A percentile compares a stretch with the other conserved stretches of the same genome.
phyloP scores from a whole-genome alignment of 2,329 filamentous ascomycete genomes.

The Fusarium sp. region DNA sequence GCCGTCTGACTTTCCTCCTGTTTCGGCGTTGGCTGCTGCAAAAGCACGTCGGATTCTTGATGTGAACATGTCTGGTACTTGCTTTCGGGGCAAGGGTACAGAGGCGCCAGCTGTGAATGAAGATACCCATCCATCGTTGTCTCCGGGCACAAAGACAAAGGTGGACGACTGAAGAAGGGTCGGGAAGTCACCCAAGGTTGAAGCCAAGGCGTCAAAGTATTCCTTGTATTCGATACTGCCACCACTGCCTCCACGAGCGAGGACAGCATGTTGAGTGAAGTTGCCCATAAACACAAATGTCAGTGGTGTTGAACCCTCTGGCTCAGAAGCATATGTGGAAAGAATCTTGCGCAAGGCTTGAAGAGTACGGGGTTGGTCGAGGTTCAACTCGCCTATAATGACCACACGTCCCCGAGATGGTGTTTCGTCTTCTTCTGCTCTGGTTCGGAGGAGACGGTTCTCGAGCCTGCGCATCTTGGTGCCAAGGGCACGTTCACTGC shows the following conservation, averaged over 20 bases:
- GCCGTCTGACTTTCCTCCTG: constrained; percentile 62
- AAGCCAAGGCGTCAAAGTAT: constrained; percentile 89
- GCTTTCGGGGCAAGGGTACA: constrained; percentile 75
- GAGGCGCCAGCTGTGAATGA: constrained; percentile 83
- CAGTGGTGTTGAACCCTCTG: constrained; percentile 76
- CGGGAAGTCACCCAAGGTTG: constrained; percentile 85
- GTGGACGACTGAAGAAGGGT: constrained; percentile 81
- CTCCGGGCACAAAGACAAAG: constrained; percentile 93
- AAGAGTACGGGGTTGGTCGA: constrained; percentile 86
- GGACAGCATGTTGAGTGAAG: constrained; percentile 77
- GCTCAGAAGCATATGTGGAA: constrained; percentile 76
- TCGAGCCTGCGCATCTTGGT: constrained; percentile 86
- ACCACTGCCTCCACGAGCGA: constrained; percentile 76
- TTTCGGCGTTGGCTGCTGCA: constrained; percentile 79
- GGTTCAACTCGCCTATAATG: constrained; percentile 87
- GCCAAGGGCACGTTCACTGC: constrained; percentile 87
- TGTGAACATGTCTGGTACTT: constrained; percentile 90
- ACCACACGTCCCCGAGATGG: constrained; percentile 69
- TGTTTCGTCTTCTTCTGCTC: constrained; percentile 52
- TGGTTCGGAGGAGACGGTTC: constrained; percentile 70
- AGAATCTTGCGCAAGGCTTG: constrained; percentile 86
- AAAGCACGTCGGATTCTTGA: constrained; percentile 87
- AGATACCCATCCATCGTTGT: constrained; percentile 97
- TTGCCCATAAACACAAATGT: constrained; percentile 88
- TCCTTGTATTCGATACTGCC: constrained; percentile 98